Evolutionary conservation across 2,329 filamentous ascomycete species (phyloP), one percentile per base, ranked within the genome.

Genomic region (Arthrobotrys megalospora): DNA sequence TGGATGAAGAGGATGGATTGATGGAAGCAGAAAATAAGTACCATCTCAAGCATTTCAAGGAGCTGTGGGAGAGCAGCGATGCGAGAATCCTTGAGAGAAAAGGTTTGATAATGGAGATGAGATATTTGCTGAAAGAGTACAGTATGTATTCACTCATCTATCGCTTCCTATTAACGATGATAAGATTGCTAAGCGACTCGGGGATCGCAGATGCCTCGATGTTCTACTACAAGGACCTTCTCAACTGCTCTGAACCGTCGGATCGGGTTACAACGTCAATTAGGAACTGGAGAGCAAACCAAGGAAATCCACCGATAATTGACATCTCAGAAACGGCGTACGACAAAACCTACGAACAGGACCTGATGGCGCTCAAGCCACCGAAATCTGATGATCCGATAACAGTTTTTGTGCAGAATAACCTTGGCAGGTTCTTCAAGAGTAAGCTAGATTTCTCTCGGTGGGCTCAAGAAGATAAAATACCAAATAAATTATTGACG

Each of bases 281-380:
- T 52, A 36, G 73, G 19, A 77, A 77, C 32, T 77, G 73, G 73
- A 64, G 66, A n/a, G 58, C 66, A 24, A 77, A 77, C 11, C 73
- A 77, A 62, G 73, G 73, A 48, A 32, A 77, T 14, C 73, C 73
- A 19, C 73, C 73, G 2, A 71, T 77, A 1, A 53, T 50, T 19
- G 73, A 77, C 47, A 77, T 77, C 47, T 77, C 73, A 24, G 73
- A 77, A 41, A 52, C 64, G 43, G 73, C 73, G 1, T 77, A 77
- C 38, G 66, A 77, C 10, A 66, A 70, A 19, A 36, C 19, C 6
- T 77, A 52, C 50, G 73, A 77, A 53, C 10, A 66, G 21, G 73
- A 77, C 24, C 48, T 77, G 32, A 52, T 77, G n/a, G 73, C 73
- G 0, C 60, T 77, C n/a, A 77, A 71, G 38, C 73, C 66, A 12